These are phyloP conservation scores for Closterium sp. DNA, from an alignment of 139 green algal species.

Conservation along the genomic window DNA sequence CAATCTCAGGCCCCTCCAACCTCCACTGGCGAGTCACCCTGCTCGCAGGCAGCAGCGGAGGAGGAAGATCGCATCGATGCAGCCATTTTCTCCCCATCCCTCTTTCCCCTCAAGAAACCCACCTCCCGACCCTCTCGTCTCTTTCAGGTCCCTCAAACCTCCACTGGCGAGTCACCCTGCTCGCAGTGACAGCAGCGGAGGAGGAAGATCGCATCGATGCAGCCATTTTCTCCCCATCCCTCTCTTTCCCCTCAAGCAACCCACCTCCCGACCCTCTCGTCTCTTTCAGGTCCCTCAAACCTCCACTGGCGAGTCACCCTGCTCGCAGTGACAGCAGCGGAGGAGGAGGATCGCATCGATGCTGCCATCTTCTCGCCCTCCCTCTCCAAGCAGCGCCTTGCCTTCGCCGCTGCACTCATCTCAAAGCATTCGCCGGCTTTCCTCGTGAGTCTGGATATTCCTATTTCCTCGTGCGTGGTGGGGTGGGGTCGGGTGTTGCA, in stretches of 20 bases:
- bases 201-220: constrained; percentile 18
- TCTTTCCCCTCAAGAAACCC: constrained; percentile 18
- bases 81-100: constrained; percentile 24
- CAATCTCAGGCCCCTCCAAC: no score
- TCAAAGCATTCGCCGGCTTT: neutral
- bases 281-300: no score
- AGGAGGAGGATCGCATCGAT: neutral
- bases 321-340: neutral
- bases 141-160: no score
- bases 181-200: no score
- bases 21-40: no score
- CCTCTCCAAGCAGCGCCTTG: constrained; percentile 38
- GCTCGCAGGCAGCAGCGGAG: no score
- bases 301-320: neutral
- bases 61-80: constrained; percentile 18
- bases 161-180: no score
- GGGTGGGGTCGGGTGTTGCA: no score
- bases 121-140: no score
- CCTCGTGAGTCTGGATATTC: neutral
- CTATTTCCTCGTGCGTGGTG: no score
- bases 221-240: constrained; percentile 24
- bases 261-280: no score
- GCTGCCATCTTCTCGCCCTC: neutral
- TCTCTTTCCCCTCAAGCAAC: constrained; percentile 23
- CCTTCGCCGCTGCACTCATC: constrained; percentile 20